Base-by-base conservation (phyloP, 1,284 basidiomycete genomes). In the Porodaedalea pini region DNA sequence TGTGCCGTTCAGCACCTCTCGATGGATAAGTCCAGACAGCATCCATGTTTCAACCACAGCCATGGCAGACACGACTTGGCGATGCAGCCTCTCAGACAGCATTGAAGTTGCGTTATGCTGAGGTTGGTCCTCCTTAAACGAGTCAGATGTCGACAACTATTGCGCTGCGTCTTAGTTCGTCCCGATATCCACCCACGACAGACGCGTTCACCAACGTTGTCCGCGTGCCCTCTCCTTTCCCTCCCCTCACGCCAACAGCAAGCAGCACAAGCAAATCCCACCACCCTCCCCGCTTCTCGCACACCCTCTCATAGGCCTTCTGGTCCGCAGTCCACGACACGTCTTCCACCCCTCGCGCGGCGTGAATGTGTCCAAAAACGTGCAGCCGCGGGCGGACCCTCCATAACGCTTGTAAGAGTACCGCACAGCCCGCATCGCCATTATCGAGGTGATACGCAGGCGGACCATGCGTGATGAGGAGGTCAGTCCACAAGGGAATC, bases 281-380 rank as follows among this genome's bases (percentile, higher is more conserved):
- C 21, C 32, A 47, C 10, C 40, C 40, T 21, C 40, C 52, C 15
- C 13, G 7, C 4, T 54, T 23, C 21, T 44, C 52, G 34, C 50
- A 52, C 15, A 21, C 17, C 3, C 10, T 44, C 21, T 47, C 40
- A 25, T 43, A 77, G 39, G 63, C 62, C 45, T 31, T 53, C 61
- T 75, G 71, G 6, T 61, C 63, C 4, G 34, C 17, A 43, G 63
- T 58, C 73, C 74, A 78, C 29, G 29, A 27, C 7, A 74, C 54
- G 21, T 7, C 27, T 51, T 72, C 66, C n/a, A 63, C 41, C 19
- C 74, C 75, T 21, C 71, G 65, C 6, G 63, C 73, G 25, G 64
- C 70, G 57, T 78, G 77, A 43, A 76, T 70, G 55, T 78, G 75
- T 5, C 76, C 76, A 56, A 73, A 77, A 4, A 77, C 69, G 59